phyloP scores from a whole-genome alignment of 768 basidiomycete genomes.

The Cyclocybe aegerita region DNA sequence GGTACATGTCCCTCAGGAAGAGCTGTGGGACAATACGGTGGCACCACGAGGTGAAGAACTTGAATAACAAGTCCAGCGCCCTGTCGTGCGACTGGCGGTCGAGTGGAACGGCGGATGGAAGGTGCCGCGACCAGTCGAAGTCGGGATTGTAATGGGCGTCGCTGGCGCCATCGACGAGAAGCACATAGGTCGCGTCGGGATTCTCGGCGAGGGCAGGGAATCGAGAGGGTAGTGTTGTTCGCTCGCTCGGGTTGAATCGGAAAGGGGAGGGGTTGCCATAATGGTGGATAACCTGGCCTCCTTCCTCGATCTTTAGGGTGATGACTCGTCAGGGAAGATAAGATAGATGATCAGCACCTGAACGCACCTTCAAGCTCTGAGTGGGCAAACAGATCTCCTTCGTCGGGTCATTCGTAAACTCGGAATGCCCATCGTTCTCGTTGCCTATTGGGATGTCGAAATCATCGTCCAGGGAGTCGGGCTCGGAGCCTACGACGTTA shows the following conservation, averaged over 20 bases:
- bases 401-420: conserved; percentile 21
- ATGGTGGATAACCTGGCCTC: conserved; percentile 30
- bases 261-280: conserved; percentile 45
- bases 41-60: conserved; percentile 51
- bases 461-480: conserved; percentile 16
- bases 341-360: not conserved
- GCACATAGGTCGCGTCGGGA: conserved; percentile 36
- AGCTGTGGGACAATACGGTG: conserved; percentile 46
- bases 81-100: conserved; percentile 44
- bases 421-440: conserved; percentile 23
- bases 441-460: conserved; percentile 13
- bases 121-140: conserved; percentile 50
- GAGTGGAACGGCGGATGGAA: conserved; percentile 41
- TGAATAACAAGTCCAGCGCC: conserved; percentile 48
- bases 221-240: conserved; percentile 26
- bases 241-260: conserved; percentile 30
- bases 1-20: conserved; percentile 50
- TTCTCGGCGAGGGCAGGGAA: conserved; percentile 38
- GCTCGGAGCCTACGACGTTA: conserved; percentile 8
- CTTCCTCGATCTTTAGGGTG: conserved; percentile 35
- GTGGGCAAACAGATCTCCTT: conserved; percentile 40
- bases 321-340: not conserved
- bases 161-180: conserved; percentile 40
- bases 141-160: conserved; percentile 40
- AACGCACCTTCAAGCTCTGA: conserved; percentile 36